These are phyloP conservation scores for Neofusicoccum ribis DNA, from an alignment of 2,329 filamentous ascomycete species.

Conservation along the genomic window DNA sequence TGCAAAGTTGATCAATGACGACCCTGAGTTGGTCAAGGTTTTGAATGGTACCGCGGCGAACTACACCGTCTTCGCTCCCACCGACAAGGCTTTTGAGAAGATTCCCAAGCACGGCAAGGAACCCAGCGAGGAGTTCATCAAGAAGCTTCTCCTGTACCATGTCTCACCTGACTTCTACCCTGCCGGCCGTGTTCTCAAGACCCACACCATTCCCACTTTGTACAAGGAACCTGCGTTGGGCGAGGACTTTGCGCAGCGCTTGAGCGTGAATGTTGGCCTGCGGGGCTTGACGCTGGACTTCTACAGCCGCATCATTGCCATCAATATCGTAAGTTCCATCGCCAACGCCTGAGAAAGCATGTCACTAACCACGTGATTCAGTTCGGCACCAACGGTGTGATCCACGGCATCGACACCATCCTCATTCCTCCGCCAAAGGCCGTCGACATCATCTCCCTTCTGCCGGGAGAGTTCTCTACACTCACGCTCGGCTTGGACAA, in stretches of 20 bases:
- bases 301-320: slow-evolving; percentile 67
- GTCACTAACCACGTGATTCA: slow-evolving; percentile 30
- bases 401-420: slow-evolving; percentile 74
- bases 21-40: slow-evolving; percentile 67
- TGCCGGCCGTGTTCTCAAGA: slow-evolving; percentile 63
- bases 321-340: slow-evolving; percentile 63
- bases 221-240: slow-evolving; percentile 62
- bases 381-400: slow-evolving; percentile 75
- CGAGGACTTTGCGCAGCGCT: slow-evolving; percentile 64
- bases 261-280: slow-evolving; percentile 65
- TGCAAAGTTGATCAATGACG: slow-evolving; percentile 70
- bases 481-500: slow-evolving; percentile 72
- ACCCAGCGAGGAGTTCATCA: slow-evolving; percentile 68
- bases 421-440: slow-evolving; percentile 73
- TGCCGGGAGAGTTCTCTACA: slow-evolving; percentile 75
- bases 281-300: slow-evolving; percentile 74
- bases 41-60: slow-evolving; percentile 75
- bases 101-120: slow-evolving; percentile 58
- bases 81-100: slow-evolving; percentile 72
- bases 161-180: slow-evolving; percentile 68
- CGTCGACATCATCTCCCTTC: slow-evolving; percentile 62
- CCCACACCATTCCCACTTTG: slow-evolving; percentile 73
- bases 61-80: slow-evolving; percentile 79
- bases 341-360: not conserved
- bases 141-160: slow-evolving; percentile 73